Conservation (phyloP, 805 yeast species). For the Pichia kluyveri region DNA sequence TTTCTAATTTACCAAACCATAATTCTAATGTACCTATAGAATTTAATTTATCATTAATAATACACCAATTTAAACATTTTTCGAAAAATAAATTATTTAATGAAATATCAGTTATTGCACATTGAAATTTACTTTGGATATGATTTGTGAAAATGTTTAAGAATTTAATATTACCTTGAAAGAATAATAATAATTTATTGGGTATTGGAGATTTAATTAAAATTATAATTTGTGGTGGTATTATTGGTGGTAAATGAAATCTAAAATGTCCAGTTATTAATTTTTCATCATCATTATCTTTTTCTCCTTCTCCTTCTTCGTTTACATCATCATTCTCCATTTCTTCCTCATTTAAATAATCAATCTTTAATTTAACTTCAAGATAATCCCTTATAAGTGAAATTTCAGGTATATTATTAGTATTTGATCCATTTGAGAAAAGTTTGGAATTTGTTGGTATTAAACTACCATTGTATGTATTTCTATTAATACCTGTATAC, state of each 20-base stretch:
- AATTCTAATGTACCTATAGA: slow-evolving; percentile 4
- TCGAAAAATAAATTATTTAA: slow-evolving; percentile 1
- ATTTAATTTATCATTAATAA: slow-evolving; percentile 1
- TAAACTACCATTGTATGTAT: background rate
- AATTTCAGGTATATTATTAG: slow-evolving; percentile 17
- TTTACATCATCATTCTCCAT: background rate
- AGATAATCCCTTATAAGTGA: slow-evolving; percentile 15
- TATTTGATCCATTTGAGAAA: slow-evolving; percentile 15
- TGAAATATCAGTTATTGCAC: slow-evolving; percentile 14
- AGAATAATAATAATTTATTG: slow-evolving; percentile 5
- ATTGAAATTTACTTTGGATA: slow-evolving; percentile 18
- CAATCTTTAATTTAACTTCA: slow-evolving; percentile 18
- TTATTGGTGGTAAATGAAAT: slow-evolving; percentile 18
- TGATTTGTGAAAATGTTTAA: slow-evolving; percentile 14
- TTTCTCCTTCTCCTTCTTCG: too few relatives aligned
- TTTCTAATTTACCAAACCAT: slow-evolving; percentile 17
- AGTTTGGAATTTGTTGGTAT: slow-evolving; percentile 18
- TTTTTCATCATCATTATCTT: slow-evolving; percentile 5
- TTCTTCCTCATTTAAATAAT: background rate
- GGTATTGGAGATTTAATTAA: slow-evolving; percentile 14
- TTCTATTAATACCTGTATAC: slow-evolving; percentile 5
- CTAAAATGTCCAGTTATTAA: slow-evolving; percentile 22
- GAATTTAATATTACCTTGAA: slow-evolving; percentile 16
- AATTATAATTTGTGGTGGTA: slow-evolving; percentile 22
- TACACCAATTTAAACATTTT: slow-evolving; percentile 6